Evolutionary conservation across 805 yeast genomes (phyloP), one percentile per base, ranked within the genome.

Genomic region (Teunomyces lycoperdinae): DNA sequence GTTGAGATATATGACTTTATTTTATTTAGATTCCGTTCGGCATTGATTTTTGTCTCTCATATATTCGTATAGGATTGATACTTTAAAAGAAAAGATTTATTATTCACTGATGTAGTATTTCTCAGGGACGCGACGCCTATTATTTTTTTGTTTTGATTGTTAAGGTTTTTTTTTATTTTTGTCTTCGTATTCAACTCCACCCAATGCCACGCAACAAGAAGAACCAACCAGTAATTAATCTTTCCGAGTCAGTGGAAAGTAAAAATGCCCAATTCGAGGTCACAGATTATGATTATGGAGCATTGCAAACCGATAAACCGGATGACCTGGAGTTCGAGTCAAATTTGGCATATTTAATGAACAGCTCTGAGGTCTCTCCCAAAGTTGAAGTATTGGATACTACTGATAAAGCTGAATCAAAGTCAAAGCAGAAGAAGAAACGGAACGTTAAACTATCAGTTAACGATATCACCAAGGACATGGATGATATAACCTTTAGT

Each of bases 311-410:
- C 13, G 30, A 34, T 5, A 36, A 26, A 5, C 28, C 41, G 28
- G 41, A 45, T 9, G 58, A 54, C 36, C 47, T 50, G 7, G 50
- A 52, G 16, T 67, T 68, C 47, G 71, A 68, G 43, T 50, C 54
- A 14, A 71, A 68, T 50, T 57, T 68, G 47, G 57, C 62, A 40
- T 68, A 58, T 39, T 52, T 68, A 35, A 56, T 67, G 44, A 52
- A 55, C n/a, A 51, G 50, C 40, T 33, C 35, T 26, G 24, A 17
- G 24, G 27, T 43, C 20, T n/a, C 47, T 24, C 30, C 40, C 10
- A n/a, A 14, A 8, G 44, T 17, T 31, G 26, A 31, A 24, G 29
- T 9, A 20, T 6, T 13, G 35, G 45, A 32, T 26, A 26, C 40
- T 6, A 39, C 28, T 9, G 16, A 14, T 9, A 24, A 34, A n/a